Evolutionary conservation across 768 basidiomycete genomes (phyloP), one percentile per base, ranked within the genome.

Genomic region (Podaxis sp.): DNA sequence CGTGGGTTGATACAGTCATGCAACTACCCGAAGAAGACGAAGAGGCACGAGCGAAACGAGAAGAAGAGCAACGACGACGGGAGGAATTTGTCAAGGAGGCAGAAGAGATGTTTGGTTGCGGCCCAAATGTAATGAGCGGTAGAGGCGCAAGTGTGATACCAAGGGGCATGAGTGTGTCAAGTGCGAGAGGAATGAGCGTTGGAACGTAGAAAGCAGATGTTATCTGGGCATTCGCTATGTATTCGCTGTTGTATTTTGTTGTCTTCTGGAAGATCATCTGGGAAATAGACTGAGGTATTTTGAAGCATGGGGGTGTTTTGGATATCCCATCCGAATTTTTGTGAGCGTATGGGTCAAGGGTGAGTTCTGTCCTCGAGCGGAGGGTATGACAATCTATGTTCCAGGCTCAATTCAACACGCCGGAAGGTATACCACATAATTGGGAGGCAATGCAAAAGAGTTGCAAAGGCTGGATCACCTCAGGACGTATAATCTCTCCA

Each of bases 1-100:
- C 90, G 3, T 91, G 89, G 85, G 79, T 93, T 19, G 92, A 93
- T 66, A 84, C 82, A 0, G 68, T 80, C 57, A 80, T 83, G 80
- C 78, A 81, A 51, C 61, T 73, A 3, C 68, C 72, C 5, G 67
- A 65, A 9, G 50, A 61, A 36, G 60, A 61, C 19, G 53, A 47
- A 46, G 60, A 61, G 19, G 43, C 41, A 47, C 60, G 13, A 19
- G 36, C 43, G 9, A 43, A 37, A 8, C 40, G 22, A 47, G 53
- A 61, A n/a, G 29, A 55, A 36, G 41, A 61, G 7, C 29, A 61
- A 12, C 40, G n/a, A 33, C 53, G 55, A 24, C 24, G 60, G 33
- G 52, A 61, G 15, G 40, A 11, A 24, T 37, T 55, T 9, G 41
- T 61, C 27, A 55, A 15, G n/a, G 52, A 33, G 41, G 40, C 53